Percentiles rank a stretch among this genome's conserved stretches.
Evolutionary conservation across 495 filamentous ascomycete species (phyloP).

Genomic region (Penicillium samsonianum): DNA sequence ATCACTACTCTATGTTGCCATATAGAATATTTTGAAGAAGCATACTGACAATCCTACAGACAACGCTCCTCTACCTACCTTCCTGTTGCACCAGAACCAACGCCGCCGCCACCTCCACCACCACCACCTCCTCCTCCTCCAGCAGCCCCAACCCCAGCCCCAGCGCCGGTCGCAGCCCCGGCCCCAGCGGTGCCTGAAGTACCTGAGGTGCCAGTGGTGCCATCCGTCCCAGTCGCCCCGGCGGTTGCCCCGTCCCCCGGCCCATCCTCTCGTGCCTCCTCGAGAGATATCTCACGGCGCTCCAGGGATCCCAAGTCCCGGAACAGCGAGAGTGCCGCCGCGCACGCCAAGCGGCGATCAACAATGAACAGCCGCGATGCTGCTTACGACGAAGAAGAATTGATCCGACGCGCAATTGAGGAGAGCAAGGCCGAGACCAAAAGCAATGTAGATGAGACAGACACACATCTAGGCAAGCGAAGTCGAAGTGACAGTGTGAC

Average conservation of each 20-base stretch:
- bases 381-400: slow-evolving; percentile 93
- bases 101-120: neutral
- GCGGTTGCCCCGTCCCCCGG: slow-evolving; percentile 35
- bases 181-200: neutral
- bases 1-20: neutral
- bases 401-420: slow-evolving; percentile 84
- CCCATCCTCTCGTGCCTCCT: slow-evolving; percentile 47
- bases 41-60: slow-evolving; percentile 27
- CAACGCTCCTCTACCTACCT: slow-evolving; percentile 66
- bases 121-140: neutral
- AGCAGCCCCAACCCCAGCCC: neutral
- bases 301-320: slow-evolving; percentile 51
- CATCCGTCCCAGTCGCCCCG: neutral
- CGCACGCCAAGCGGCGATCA: slow-evolving; percentile 72
- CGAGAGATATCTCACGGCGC: slow-evolving; percentile 48
- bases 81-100: slow-evolving; percentile 52
- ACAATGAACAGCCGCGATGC: slow-evolving; percentile 98
- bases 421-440: slow-evolving; percentile 79
- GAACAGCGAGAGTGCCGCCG: slow-evolving; percentile 46
- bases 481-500: slow-evolving; percentile 90
- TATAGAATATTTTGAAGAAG: neutral
- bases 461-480: slow-evolving; percentile 69
- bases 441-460: slow-evolving; percentile 48
- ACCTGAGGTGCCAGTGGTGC: neutral
- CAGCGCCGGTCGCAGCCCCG: neutral